phyloP scores from a whole-genome alignment of 1,284 basidiomycete genomes.

The Lentinus polychrous region DNA sequence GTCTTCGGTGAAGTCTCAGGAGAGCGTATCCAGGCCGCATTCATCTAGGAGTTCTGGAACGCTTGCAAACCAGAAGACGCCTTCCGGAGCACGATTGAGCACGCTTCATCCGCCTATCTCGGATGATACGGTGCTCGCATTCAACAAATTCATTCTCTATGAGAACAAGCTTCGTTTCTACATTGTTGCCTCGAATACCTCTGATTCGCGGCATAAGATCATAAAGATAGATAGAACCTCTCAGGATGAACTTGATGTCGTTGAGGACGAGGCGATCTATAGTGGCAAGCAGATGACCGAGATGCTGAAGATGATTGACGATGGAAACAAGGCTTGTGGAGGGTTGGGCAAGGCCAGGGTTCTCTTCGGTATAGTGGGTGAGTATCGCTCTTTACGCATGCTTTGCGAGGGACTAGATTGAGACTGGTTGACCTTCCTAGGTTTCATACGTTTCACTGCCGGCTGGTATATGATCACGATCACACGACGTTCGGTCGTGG shows the following conservation, averaged over 20 bases:
- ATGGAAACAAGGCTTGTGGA: conserved; percentile 85
- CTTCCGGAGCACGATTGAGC: too few relatives aligned
- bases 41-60: too few relatives aligned
- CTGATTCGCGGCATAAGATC: conserved; percentile 80
- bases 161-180: conserved; percentile 86
- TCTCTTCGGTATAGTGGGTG: conserved; percentile 77
- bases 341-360: conserved; percentile 79
- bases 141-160: conserved; percentile 89
- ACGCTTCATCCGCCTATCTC: neutral
- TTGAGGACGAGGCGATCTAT: conserved; percentile 87
- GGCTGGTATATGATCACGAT: conserved; percentile 92
- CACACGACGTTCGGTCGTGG: conserved; percentile 87
- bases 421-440: conserved; percentile 30
- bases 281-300: conserved; percentile 83
- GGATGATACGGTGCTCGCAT: conserved; percentile 26
- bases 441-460: conserved; percentile 86
- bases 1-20: too few relatives aligned
- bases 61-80: too few relatives aligned
- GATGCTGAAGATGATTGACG: conserved; percentile 90
- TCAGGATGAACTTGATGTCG: conserved; percentile 64
- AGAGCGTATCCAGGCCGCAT: too few relatives aligned
- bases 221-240: conserved; percentile 88
- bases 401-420: neutral
- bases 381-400: conserved; percentile 19
- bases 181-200: conserved; percentile 82